Conservation (phyloP, 495 filamentous ascomycete species). For the Neurospora sp. region DNA sequence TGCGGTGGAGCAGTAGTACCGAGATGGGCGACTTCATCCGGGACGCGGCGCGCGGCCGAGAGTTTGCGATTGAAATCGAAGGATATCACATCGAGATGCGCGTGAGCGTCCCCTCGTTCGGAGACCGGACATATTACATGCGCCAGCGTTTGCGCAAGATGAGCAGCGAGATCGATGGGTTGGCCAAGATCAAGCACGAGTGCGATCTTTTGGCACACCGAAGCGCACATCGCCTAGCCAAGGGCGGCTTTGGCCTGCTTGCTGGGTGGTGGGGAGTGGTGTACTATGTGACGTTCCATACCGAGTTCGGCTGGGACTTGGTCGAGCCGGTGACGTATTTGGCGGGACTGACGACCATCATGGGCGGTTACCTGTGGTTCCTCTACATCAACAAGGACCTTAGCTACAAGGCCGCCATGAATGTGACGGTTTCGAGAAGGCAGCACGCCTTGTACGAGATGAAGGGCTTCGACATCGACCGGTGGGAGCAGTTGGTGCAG, state of each 20-base stretch:
- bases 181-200: conserved; percentile 65
- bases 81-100: conserved; percentile 58
- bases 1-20: conserved; percentile 83
- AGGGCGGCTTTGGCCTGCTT: conserved; percentile 64
- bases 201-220: conserved; percentile 71
- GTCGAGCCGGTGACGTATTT: conserved; percentile 91
- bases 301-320: conserved; percentile 69
- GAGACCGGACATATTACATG: conserved; percentile 80
- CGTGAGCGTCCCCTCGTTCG: conserved; percentile 76
- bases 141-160: conserved; percentile 64
- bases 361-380: conserved; percentile 89
- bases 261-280: conserved; percentile 72
- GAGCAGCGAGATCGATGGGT: conserved; percentile 50
- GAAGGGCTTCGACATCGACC: conserved; percentile 61
- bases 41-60: conserved; percentile 70
- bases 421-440: conserved; percentile 69
- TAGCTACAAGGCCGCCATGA: conserved; percentile 73
- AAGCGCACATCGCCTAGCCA: conserved; percentile 67
- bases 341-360: conserved; percentile 69
- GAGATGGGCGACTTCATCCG: conserved; percentile 95
- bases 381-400: conserved; percentile 87
- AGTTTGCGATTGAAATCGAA: conserved; percentile 80
- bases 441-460: conserved; percentile 68
- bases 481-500: conserved; percentile 72
- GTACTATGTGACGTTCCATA: conserved; percentile 69